Conservation (phyloP, 108 stramenopile genomes). For the Bacterosira constricta region DNA sequence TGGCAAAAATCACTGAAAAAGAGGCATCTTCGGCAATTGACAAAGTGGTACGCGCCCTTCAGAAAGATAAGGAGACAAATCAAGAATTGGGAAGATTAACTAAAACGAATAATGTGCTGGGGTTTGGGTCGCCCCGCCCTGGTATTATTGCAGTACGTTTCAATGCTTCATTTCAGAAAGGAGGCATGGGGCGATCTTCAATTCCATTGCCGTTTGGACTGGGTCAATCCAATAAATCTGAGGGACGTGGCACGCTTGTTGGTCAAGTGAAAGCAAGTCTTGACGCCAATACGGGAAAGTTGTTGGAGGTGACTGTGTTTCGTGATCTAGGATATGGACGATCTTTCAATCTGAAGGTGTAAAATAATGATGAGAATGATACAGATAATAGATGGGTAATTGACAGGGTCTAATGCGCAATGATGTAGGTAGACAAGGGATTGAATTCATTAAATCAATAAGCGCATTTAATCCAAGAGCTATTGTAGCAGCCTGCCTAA, state of each 20-base stretch:
- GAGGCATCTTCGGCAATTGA: conserved; percentile 78
- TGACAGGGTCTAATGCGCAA: not conserved
- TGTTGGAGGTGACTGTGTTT: conserved; percentile 73
- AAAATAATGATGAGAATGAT: conserved; percentile 17
- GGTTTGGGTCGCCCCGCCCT: conserved; percentile 65
- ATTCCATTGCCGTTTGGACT: conserved; percentile 79
- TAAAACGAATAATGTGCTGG: conserved; percentile 72
- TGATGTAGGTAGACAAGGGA: not conserved
- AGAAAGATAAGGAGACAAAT: conserved; percentile 68
- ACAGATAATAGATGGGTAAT: not conserved
- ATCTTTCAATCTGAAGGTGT: conserved; percentile 75
- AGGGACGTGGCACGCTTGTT: conserved; percentile 85
- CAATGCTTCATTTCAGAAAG: conserved; percentile 81
- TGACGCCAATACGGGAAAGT: conserved; percentile 64
- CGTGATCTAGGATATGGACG: conserved; percentile 90
- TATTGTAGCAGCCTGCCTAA: too few species aligned
- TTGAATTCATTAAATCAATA: not conserved
- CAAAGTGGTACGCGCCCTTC: conserved; percentile 75
- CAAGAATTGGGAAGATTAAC: conserved; percentile 71
- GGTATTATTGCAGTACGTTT: conserved; percentile 77
- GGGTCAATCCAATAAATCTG: conserved; percentile 68
- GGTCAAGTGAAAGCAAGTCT: conserved; percentile 88
- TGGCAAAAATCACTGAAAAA: conserved; percentile 58
- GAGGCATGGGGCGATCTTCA: conserved; percentile 59
- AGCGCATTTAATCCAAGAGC: too few species aligned